Conservation (phyloP, 768 basidiomycete genomes). For the Hericium coralloides region DNA sequence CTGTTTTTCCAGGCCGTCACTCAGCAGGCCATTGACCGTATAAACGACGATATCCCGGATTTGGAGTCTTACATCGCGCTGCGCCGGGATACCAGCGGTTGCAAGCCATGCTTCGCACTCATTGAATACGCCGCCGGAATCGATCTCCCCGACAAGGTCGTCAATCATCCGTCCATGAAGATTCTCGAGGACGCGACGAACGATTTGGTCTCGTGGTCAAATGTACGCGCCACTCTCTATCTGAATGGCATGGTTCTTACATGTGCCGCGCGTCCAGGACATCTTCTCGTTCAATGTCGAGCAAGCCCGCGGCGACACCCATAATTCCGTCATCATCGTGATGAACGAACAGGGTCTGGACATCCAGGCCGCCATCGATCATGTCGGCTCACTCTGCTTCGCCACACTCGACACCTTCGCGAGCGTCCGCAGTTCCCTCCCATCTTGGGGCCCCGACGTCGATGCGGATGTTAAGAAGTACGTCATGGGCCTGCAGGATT, state of each 20-base stretch:
- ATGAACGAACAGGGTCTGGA: constrained; percentile 64
- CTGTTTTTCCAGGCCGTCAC: constrained; percentile 75
- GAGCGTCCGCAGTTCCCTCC: constrained; percentile 34
- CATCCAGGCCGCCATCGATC: constrained; percentile 66
- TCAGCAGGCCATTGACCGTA: constrained; percentile 64
- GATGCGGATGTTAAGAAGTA: constrained; percentile 58
- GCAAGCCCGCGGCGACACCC: constrained; percentile 71
- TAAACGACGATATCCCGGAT: constrained; percentile 54
- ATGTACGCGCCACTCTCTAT: constrained; percentile 39
- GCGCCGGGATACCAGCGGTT: constrained; percentile 74
- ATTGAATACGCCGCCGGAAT: constrained; percentile 78
- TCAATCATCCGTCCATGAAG: constrained; percentile 64
- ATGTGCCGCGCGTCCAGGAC: constrained; percentile 39
- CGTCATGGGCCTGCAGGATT: constrained; percentile 61
- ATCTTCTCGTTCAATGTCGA: constrained; percentile 84
- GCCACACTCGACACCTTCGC: constrained; percentile 64
- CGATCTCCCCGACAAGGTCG: constrained; percentile 72
- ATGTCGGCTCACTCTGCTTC: constrained; percentile 68
- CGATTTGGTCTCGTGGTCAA: constrained; percentile 84
- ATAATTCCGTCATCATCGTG: constrained; percentile 78
- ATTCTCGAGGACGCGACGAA: constrained; percentile 69
- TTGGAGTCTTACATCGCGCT: constrained; percentile 74
- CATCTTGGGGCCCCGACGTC: constrained; percentile 63
- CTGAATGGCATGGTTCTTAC: constrained; percentile 11
- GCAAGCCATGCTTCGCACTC: constrained; percentile 74